Conservation (phyloP, 1,284 basidiomycete genomes). For the Ustilago loliicola region DNA sequence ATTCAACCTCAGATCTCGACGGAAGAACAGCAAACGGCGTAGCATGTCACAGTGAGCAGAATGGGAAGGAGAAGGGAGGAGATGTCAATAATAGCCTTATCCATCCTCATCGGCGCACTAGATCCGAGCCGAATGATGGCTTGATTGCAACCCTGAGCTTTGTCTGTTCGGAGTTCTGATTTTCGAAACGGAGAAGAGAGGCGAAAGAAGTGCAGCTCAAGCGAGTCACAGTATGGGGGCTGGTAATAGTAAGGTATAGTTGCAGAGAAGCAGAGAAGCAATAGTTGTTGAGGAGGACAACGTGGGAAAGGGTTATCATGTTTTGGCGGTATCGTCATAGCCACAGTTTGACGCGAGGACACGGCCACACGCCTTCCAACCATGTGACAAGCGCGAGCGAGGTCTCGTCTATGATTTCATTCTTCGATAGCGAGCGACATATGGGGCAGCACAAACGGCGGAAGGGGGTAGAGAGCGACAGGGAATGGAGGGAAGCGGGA, state of each 20-base stretch:
- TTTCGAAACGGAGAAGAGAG: constrained; percentile 3
- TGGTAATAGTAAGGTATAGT: no score
- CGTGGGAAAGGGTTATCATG: constrained; percentile 1
- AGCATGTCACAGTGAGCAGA: no score
- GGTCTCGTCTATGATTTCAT: constrained; percentile 9
- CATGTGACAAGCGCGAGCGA: neutral
- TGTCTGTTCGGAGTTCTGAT: neutral
- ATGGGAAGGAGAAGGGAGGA: neutral
- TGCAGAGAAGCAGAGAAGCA: neutral
- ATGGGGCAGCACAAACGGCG: neutral
- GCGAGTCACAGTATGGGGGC: no score
- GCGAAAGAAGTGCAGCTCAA: neutral
- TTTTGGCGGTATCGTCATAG: constrained; percentile 19
- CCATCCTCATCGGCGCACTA: neutral
- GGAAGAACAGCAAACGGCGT: neutral
- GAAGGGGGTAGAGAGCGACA: neutral
- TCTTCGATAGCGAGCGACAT: neutral
- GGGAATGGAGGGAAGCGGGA: neutral
- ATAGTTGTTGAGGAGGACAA: constrained; percentile 4
- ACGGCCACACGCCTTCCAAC: neutral
- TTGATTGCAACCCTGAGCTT: constrained; percentile 1
- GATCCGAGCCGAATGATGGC: constrained; percentile 5
- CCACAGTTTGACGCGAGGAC: constrained; percentile 13
- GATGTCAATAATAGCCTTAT: neutral
- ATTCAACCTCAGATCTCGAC: neutral